Conservation (phyloP, 2,329 filamentous ascomycete species). For the Nothophoma quercina region DNA sequence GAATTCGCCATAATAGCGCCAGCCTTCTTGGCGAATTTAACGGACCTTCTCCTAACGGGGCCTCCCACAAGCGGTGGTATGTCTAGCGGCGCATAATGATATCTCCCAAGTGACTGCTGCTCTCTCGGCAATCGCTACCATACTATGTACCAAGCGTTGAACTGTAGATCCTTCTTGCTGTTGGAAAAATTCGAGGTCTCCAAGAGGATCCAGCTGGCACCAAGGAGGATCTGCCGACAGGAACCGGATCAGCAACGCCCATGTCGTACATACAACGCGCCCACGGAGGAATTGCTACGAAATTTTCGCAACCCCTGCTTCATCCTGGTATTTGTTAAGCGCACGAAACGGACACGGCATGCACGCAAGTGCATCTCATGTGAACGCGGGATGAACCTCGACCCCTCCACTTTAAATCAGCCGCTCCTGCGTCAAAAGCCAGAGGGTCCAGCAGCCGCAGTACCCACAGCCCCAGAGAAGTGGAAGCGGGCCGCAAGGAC, state of each 20-base stretch:
- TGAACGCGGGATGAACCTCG: slow-evolving; percentile 10
- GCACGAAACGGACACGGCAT: slow-evolving; percentile 14
- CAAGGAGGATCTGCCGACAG: neutral
- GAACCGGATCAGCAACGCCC: slow-evolving; percentile 15
- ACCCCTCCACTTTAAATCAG: slow-evolving; percentile 18
- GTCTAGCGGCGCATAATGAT: neutral
- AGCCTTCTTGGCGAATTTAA: slow-evolving; percentile 4
- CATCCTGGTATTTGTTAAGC: slow-evolving; percentile 1
- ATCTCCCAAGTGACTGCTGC: neutral
- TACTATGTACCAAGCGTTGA: neutral
- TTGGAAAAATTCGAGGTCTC: neutral
- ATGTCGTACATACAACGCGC: neutral
- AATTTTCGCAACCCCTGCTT: slow-evolving; percentile 10
- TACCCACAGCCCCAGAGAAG: neutral
- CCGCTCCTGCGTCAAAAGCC: slow-evolving; percentile 14
- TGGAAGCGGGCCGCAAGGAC: slow-evolving; percentile 21
- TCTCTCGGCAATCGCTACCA: slow-evolving; percentile 1
- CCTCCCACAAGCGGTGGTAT: neutral
- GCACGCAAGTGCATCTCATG: neutral
- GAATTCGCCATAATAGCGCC: slow-evolving; percentile 7
- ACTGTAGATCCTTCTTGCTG: neutral
- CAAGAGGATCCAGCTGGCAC: slow-evolving; percentile 1
- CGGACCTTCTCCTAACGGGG: neutral
- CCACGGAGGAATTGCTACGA: neutral
- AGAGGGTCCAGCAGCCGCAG: slow-evolving; percentile 22